Percentiles rank a stretch among this genome's conserved stretches.
Conservation (phyloP, 2,329 filamentous ascomycete species). For the Colletotrichum tropicicola region DNA sequence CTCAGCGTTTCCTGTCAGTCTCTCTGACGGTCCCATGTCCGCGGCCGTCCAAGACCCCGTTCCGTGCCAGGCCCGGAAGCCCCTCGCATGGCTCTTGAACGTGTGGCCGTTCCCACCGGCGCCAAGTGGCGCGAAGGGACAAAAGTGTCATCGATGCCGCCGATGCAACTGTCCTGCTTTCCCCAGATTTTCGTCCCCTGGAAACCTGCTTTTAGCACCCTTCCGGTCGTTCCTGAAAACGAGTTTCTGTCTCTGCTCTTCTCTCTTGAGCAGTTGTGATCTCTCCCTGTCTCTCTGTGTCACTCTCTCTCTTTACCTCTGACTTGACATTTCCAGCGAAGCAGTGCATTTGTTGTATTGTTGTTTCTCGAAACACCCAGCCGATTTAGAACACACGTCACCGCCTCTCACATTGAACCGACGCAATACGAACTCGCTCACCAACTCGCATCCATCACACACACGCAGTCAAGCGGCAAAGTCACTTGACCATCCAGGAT, state of each 20-base stretch:
- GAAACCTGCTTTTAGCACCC: background rate
- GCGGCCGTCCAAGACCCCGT: too few relatives aligned
- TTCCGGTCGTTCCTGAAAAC: background rate
- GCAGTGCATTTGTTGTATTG: background rate
- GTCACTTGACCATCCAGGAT: background rate
- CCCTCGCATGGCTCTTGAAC: too few relatives aligned
- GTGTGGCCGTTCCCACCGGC: background rate
- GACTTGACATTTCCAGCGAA: too few relatives aligned
- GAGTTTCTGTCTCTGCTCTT: background rate
- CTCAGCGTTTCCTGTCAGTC: background rate
- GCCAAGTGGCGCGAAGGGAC: constrained; percentile 15
- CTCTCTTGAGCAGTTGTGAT: background rate
- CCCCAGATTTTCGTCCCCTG: constrained; percentile 13
- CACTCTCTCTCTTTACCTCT: too few relatives aligned
- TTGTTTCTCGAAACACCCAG: background rate
- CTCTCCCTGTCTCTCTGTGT: background rate
- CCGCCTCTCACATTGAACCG: background rate
- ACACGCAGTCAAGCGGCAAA: background rate
- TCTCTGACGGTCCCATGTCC: background rate
- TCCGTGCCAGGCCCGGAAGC: too few relatives aligned
- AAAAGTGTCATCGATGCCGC: constrained; percentile 15
- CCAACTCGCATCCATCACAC: background rate
- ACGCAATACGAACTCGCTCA: background rate
- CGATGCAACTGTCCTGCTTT: background rate
- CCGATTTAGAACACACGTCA: background rate